Evolutionary conservation across 2,329 filamentous ascomycete species (phyloP).

Genomic region (Penicillium sclerotigenum): DNA sequence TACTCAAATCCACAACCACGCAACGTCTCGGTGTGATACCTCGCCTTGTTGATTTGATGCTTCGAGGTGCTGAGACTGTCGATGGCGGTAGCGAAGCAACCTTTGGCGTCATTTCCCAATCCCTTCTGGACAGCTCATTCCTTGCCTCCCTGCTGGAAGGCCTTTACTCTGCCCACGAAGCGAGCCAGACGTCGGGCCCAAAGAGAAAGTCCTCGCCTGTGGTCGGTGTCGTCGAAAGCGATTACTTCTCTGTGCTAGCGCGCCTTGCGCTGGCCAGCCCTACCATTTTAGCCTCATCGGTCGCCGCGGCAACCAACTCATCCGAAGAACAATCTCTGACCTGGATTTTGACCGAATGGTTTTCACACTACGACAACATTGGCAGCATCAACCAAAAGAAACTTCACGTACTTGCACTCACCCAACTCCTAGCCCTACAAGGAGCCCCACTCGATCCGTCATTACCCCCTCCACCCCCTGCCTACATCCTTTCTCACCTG

Average conservation of each 20-base stretch:
- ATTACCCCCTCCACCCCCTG: conserved; percentile 27
- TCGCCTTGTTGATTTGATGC: conserved; percentile 60
- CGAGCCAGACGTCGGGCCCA: conserved; percentile 78
- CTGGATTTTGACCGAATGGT: conserved; percentile 50
- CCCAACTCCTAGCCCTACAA: conserved; percentile 43
- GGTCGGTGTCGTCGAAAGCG: conserved; percentile 71
- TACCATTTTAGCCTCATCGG: conserved; percentile 58
- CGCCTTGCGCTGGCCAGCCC: conserved; percentile 74
- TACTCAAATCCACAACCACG: conserved; percentile 39
- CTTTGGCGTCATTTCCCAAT: conserved; percentile 61
- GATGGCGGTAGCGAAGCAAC: conserved; percentile 57
- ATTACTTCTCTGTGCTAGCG: conserved; percentile 80
- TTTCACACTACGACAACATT: conserved; percentile 49
- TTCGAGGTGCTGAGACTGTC: conserved; percentile 60
- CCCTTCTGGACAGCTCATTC: conserved; percentile 63
- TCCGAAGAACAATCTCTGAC: conserved; percentile 35
- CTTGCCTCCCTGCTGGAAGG: conserved; percentile 62
- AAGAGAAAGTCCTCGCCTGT: conserved; percentile 67
- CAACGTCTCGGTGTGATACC: conserved; percentile 43
- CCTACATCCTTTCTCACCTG: conserved; percentile 42
- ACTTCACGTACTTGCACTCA: conserved; percentile 46
- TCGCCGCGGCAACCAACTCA: conserved; percentile 38
- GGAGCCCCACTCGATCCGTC: conserved; percentile 32
- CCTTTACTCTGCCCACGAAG: conserved; percentile 65
- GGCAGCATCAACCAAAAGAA: conserved; percentile 48